Conservation (phyloP, 1,139 yeast species). For the Pichia sp. region DNA sequence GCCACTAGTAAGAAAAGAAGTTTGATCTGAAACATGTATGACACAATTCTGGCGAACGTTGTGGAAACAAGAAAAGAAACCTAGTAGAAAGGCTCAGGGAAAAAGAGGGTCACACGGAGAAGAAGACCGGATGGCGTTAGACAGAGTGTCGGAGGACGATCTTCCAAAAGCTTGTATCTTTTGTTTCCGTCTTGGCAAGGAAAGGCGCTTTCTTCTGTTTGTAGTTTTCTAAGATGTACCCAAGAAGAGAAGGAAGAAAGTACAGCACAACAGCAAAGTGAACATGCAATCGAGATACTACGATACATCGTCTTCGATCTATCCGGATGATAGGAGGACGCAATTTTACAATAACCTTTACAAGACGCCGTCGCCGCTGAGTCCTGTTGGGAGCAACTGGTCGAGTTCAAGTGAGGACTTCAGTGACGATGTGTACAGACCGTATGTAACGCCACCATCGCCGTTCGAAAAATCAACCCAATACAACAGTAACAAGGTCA, state of each 20-base stretch:
- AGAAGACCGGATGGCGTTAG: background rate
- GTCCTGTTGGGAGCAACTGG: background rate
- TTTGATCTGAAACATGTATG: slow-evolving; percentile 7
- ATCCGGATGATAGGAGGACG: slow-evolving; percentile 12
- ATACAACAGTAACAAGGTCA: background rate
- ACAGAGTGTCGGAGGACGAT: background rate
- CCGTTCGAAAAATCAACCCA: slow-evolving; percentile 15
- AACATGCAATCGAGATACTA: slow-evolving; percentile 1
- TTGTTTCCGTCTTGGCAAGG: background rate
- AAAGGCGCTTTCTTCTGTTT: background rate
- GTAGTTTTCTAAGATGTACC: background rate
- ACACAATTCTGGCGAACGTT: background rate
- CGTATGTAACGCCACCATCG: slow-evolving; percentile 20
- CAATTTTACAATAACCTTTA: background rate
- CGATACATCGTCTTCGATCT: slow-evolving; percentile 22
- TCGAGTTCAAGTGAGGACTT: slow-evolving; percentile 1
- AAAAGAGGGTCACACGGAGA: background rate
- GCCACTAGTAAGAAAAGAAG: background rate
- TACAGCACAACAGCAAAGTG: background rate
- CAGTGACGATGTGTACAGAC: slow-evolving; percentile 18
- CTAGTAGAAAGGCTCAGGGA: background rate
- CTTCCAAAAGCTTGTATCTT: background rate
- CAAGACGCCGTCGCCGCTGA: slow-evolving; percentile 3
- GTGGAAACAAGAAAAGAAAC: background rate
- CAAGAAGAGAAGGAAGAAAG: background rate